Base-by-base conservation (phyloP, 768 basidiomycete species). In the Leccinum uliginosum region DNA sequence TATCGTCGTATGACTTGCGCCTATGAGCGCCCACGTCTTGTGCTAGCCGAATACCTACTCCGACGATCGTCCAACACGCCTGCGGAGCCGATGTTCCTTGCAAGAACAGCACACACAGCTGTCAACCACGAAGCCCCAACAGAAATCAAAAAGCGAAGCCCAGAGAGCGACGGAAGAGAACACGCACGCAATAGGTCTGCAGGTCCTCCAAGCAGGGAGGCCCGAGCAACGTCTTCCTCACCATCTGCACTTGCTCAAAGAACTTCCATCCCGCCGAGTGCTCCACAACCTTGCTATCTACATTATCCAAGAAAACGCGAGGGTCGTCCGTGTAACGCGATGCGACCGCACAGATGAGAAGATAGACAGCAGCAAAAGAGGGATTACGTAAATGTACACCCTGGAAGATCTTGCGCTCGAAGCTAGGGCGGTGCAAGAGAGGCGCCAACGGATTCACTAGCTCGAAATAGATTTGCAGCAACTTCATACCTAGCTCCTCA, bases 281-380 rank as follows among this genome's bases (percentile, higher is more conserved):
- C 46, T 66, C 50, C 67, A 15, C 34, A 8, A 68, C 6, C 71
- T 69, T 24, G 65, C 65, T 19, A 10, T 72, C 75, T 1, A 54
- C 30, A 3, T 30, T 38, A 49, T 79, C 77, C 10, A 76, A 60
- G 40, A 77, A 57, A 2, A 85, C 81, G 10, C 86, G 75, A 1
- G 76, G 78, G 63, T 92, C 87, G 24, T 83, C 73, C 11, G 78
- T 78, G 40, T 34, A 65, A 35, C 85, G 78, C 0, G 88, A 75
- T 3, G 79, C 91, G 19, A 83, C 74, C 0, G 92, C 89, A 64
- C 88, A 91, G 0, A 91, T 81, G 1, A 90, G 76, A 6, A 93
- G 74, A 24, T 90, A 78, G 0, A 81, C 79, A 1, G 79, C 70
- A 0, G 77, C 82, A 64, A 93, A 91, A 0, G 73, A 64, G 1